These are phyloP conservation scores for Hypoxylon cercidicola DNA, from an alignment of 495 filamentous ascomycete species.

Conservation along the genomic window DNA sequence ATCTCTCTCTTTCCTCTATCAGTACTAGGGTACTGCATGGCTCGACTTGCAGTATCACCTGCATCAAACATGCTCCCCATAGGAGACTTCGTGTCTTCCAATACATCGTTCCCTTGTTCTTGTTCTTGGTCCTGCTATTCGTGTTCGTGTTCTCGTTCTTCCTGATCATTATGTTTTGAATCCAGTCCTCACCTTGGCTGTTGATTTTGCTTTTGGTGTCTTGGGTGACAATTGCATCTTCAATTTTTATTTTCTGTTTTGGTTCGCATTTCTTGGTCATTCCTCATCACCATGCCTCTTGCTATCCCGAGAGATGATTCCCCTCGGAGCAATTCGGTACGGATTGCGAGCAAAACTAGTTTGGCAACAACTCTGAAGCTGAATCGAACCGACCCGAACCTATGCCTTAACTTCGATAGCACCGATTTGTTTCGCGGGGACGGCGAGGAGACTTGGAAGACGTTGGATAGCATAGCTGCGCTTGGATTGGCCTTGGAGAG, in stretches of 20 bases:
- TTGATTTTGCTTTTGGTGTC: slow-evolving; percentile 41
- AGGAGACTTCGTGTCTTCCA: slow-evolving; percentile 37
- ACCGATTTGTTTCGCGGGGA: slow-evolving; percentile 33
- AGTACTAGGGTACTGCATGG: slow-evolving; percentile 42
- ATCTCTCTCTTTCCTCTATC: slow-evolving; percentile 44
- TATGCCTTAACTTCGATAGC: slow-evolving; percentile 42
- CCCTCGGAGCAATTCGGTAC: slow-evolving; percentile 48
- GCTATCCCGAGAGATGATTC: slow-evolving; percentile 32
- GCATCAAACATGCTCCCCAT: slow-evolving; percentile 41
- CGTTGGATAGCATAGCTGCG: slow-evolving; percentile 56
- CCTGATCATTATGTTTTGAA: slow-evolving; percentile 51
- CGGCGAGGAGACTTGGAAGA: slow-evolving; percentile 45
- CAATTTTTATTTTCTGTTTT: slow-evolving; percentile 45
- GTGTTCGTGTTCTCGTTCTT: slow-evolving; percentile 34
- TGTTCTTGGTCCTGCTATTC: too few relatives aligned
- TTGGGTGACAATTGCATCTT: slow-evolving; percentile 51
- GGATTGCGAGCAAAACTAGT: slow-evolving; percentile 46
- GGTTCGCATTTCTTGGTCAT: slow-evolving; percentile 47
- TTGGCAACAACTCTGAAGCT: slow-evolving; percentile 46
- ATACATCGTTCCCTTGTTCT: slow-evolving; percentile 38
- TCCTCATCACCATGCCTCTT: slow-evolving; percentile 46
- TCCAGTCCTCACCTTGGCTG: slow-evolving; percentile 23
- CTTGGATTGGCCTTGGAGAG: slow-evolving; percentile 51
- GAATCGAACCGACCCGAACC: slow-evolving; percentile 44
- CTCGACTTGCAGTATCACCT: slow-evolving; percentile 39